These are phyloP conservation scores for Curvularia lunata DNA, from an alignment of 2,329 filamentous ascomycete genomes.

Conservation along the genomic window DNA sequence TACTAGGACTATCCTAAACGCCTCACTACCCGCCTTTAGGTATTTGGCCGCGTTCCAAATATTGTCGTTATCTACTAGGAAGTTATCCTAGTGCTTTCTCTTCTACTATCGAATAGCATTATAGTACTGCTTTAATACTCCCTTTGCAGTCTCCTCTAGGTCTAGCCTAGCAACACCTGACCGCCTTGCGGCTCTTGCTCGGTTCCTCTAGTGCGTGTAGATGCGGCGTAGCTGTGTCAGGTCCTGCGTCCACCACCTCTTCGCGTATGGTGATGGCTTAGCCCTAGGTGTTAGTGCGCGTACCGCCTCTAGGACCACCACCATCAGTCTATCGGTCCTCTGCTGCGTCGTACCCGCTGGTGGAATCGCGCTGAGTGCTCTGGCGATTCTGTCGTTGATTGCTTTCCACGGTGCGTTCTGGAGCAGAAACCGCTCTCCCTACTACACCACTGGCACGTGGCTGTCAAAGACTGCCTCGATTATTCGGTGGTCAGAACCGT, in stretches of 20 bases:
- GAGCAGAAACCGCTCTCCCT: slow-evolving; percentile 18
- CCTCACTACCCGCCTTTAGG: slow-evolving; percentile 15
- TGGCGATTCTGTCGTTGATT: slow-evolving; percentile 14
- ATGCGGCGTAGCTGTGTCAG: slow-evolving; percentile 12
- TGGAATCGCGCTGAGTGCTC: neutral
- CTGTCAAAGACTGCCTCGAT: slow-evolving; percentile 20
- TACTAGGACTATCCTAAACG: slow-evolving; percentile 15
- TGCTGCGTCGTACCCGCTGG: slow-evolving; percentile 10
- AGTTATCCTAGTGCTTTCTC: slow-evolving; percentile 18
- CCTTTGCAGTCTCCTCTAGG: slow-evolving; percentile 13
- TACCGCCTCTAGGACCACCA: slow-evolving; percentile 10
- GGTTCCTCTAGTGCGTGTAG: slow-evolving; percentile 27
- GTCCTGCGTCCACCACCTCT: slow-evolving; percentile 17
- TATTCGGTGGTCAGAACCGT: slow-evolving; percentile 18
- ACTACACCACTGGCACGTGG: slow-evolving; percentile 10
- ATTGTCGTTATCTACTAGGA: slow-evolving; percentile 16
- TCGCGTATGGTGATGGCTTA: slow-evolving; percentile 6
- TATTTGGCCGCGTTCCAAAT: slow-evolving; percentile 18
- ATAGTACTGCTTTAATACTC: slow-evolving; percentile 15
- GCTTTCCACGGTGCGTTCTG: slow-evolving; percentile 24
- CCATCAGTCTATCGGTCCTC: slow-evolving; percentile 12
- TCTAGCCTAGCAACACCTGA: slow-evolving; percentile 8
- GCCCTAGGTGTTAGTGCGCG: slow-evolving; percentile 9
- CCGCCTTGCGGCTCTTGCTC: slow-evolving; percentile 11
- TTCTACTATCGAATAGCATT: slow-evolving; percentile 18